Evolutionary conservation across 2,329 filamentous ascomycete species (phyloP).

Genomic region (Dactylellina haptotyla): DNA sequence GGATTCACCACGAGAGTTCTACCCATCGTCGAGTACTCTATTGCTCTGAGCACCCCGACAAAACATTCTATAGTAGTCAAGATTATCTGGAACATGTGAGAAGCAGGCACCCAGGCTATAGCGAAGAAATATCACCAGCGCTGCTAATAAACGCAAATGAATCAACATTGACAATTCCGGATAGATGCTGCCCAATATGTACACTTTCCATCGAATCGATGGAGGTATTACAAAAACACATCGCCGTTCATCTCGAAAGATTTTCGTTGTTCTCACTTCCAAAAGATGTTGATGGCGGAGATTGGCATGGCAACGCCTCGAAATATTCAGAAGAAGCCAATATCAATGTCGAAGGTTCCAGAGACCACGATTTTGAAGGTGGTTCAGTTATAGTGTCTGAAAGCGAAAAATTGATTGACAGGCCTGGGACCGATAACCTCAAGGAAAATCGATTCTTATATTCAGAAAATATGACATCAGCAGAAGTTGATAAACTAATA

Average conservation of each 20-base stretch:
- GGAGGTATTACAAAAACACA: slow-evolving; percentile 34
- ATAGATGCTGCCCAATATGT: slow-evolving; percentile 38
- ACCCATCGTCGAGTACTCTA: slow-evolving; percentile 26
- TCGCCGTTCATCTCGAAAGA: slow-evolving; percentile 36
- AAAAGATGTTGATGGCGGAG: neutral
- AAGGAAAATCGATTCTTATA: no score
- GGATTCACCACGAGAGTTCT: slow-evolving; percentile 40
- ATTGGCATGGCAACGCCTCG: slow-evolving; percentile 4
- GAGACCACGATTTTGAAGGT: slow-evolving; percentile 24
- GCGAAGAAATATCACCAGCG: neutral
- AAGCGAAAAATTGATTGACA: neutral
- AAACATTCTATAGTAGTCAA: slow-evolving; percentile 1
- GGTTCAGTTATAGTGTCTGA: neutral
- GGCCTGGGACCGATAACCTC: no score
- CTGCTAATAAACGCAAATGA: slow-evolving; percentile 33
- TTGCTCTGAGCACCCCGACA: slow-evolving; percentile 25
- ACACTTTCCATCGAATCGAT: slow-evolving; percentile 14
- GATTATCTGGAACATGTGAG: slow-evolving; percentile 28
- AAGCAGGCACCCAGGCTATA: slow-evolving; percentile 9
- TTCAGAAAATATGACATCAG: no score
- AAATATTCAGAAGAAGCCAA: slow-evolving; percentile 14
- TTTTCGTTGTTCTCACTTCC: slow-evolving; percentile 41
- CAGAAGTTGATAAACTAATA: no score
- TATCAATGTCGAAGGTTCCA: slow-evolving; percentile 26
- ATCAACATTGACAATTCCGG: slow-evolving; percentile 30